phyloP scores from a whole-genome alignment of 192 early-diverging fungal species.

The Cladochytrium replicatum region DNA sequence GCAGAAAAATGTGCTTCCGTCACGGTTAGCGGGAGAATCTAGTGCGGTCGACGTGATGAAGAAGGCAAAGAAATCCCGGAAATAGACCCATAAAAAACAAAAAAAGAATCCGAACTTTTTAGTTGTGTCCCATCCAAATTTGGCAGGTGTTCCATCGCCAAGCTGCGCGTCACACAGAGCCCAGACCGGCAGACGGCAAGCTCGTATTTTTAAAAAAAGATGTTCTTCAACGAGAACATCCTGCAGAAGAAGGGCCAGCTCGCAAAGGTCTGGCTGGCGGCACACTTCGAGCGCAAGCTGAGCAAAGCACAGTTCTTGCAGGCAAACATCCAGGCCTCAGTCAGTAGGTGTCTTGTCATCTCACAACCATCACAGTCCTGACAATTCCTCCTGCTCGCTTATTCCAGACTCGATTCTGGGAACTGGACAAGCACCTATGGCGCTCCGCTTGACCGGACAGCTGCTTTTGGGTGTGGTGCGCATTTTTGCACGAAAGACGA shows the following conservation, averaged over 20 bases:
- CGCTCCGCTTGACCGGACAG: constrained; percentile 91
- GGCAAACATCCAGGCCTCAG: constrained; percentile 80
- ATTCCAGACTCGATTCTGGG: constrained; percentile 67
- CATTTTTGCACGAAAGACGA: constrained; percentile 94
- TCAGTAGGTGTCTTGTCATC: constrained; percentile 44
- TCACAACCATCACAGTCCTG: neutral
- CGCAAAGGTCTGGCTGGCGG: constrained; percentile 95
- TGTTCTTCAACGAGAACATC: constrained; percentile 39
- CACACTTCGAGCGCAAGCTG: constrained; percentile 95
- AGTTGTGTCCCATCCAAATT: no score
- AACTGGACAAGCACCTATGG: constrained; percentile 73
- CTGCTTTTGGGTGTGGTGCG: constrained; percentile 87
- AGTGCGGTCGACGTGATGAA: no score
- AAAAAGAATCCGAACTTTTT: no score
- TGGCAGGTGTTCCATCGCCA: no score
- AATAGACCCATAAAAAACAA: no score
- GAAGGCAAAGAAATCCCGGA: no score
- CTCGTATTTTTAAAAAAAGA: constrained; percentile 13
- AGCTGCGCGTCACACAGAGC: no score
- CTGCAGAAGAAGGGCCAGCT: constrained; percentile 62
- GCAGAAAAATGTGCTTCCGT: no score
- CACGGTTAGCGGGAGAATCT: no score
- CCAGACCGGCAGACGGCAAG: no score
- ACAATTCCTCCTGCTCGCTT: constrained; percentile 1
- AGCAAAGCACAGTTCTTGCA: constrained; percentile 89